A percentile compares a stretch with the other conserved stretches of the same genome.
phyloP scores from a whole-genome alignment of 352 stramenopile genomes.

The Phytophthora pini region DNA sequence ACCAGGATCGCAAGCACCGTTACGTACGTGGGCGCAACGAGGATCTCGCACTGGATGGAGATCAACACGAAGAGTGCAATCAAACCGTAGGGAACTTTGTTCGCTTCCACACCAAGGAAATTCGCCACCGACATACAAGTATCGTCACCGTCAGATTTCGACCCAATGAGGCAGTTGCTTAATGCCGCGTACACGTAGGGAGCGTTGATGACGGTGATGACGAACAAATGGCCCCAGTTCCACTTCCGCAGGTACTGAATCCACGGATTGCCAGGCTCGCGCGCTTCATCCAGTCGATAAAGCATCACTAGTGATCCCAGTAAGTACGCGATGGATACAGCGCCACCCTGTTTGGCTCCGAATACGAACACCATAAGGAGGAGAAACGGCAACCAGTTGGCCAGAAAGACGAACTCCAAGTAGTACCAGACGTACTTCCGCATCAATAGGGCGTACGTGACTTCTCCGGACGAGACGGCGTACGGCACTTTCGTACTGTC shows the following conservation, averaged over 20 bases:
- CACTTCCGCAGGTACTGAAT: conserved; percentile 80
- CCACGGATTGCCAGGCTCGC: conserved; percentile 61
- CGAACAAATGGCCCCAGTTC: conserved; percentile 86
- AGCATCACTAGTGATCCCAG: conserved; percentile 73
- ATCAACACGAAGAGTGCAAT: conserved; percentile 87
- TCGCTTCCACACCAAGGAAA: conserved; percentile 66
- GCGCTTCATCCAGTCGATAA: conserved; percentile 77
- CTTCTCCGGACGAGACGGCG: conserved; percentile 35
- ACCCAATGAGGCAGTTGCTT: conserved; percentile 55
- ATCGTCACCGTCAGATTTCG: conserved; percentile 24
- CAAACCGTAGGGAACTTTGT: conserved; percentile 59
- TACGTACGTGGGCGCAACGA: conserved; percentile 63
- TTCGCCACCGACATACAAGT: conserved; percentile 78
- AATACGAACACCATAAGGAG: conserved; percentile 80
- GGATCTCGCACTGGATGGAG: conserved; percentile 85
- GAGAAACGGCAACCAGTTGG: conserved; percentile 70
- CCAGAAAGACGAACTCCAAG: conserved; percentile 68
- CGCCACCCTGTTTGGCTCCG: conserved; percentile 69
- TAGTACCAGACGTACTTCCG: conserved; percentile 75
- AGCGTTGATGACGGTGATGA: conserved; percentile 75
- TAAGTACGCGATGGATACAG: conserved; percentile 83
- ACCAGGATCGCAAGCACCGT: conserved; percentile 61
- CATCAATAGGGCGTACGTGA: conserved; percentile 65
- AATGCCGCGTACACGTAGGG: conserved; percentile 65
- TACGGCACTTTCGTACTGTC: conserved; percentile 4